These are phyloP conservation scores for Penicillium coprophilum DNA, from an alignment of 495 filamentous ascomycete genomes.

Conservation along the genomic window DNA sequence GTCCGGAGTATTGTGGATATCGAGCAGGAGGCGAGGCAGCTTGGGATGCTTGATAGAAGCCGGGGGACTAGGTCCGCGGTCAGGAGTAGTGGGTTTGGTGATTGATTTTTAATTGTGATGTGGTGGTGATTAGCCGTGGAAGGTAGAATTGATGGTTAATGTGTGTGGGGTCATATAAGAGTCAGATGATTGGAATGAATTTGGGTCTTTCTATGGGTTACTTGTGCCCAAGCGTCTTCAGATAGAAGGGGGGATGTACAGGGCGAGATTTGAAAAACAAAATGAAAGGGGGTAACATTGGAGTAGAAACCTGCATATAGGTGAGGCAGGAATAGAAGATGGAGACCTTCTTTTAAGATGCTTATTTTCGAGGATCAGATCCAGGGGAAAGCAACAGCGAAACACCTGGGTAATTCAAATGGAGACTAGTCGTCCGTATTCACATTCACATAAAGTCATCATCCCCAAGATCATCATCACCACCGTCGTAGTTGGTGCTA, in stretches of 20 bases:
- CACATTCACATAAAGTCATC: conserved; percentile 68
- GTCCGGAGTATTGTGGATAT: conserved; percentile 13
- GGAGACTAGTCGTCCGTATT: conserved; percentile 15
- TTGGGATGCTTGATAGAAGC: conserved; percentile 23
- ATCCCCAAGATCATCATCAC: conserved; percentile 78
- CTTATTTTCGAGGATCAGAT: conserved; percentile 19
- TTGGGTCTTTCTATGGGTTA: conserved; percentile 17
- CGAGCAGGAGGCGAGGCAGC: conserved; percentile 24
- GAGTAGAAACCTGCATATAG: background rate
- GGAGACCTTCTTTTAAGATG: conserved; percentile 7
- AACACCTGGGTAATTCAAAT: conserved; percentile 7
- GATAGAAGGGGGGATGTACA: conserved; percentile 16
- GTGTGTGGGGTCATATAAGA: conserved; percentile 4
- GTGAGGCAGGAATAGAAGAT: background rate
- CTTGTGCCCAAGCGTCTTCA: background rate
- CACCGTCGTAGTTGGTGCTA: conserved; percentile 69
- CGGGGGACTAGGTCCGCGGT: conserved; percentile 8
- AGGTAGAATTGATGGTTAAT: background rate
- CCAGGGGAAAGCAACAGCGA: conserved; percentile 13
- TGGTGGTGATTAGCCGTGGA: no score
- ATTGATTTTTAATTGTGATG: conserved; percentile 4
- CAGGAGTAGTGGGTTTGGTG: conserved; percentile 9
- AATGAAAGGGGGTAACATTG: background rate
- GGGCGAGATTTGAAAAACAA: conserved; percentile 3
- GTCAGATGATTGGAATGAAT: conserved; percentile 13